A percentile compares a stretch with the other conserved stretches of the same genome.
phyloP scores from a whole-genome alignment of 2,329 filamentous ascomycete genomes.

The Talaromyces funiculosus region DNA sequence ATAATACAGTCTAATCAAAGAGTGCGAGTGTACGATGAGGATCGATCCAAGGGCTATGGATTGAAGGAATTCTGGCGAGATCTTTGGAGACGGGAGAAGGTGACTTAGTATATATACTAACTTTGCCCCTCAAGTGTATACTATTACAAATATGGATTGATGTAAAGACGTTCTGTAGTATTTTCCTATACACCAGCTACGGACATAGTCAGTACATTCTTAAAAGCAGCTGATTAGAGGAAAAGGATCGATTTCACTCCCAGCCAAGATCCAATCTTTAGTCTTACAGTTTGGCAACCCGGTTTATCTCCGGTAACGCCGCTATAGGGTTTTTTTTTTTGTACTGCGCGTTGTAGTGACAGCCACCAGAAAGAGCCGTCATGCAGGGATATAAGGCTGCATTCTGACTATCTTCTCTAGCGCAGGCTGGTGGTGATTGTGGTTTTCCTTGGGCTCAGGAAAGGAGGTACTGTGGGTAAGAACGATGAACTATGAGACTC shows the following conservation, averaged over 20 bases:
- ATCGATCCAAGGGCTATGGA: slow-evolving; percentile 67
- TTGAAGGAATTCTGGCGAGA: slow-evolving; percentile 87
- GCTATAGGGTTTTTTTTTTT: slow-evolving; percentile 39
- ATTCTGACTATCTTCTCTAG: background rate
- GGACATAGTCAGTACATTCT: background rate
- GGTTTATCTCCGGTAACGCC: slow-evolving; percentile 49
- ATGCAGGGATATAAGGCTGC: background rate
- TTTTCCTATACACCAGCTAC: background rate
- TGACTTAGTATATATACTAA: background rate
- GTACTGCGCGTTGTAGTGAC: slow-evolving; percentile 27
- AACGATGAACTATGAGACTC: no score
- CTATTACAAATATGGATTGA: background rate
- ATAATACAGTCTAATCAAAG: slow-evolving; percentile 48
- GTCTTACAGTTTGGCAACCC: slow-evolving; percentile 51
- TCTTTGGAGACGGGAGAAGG: slow-evolving; percentile 49
- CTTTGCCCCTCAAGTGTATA: background rate
- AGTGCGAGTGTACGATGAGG: slow-evolving; percentile 66
- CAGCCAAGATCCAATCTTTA: slow-evolving; percentile 51
- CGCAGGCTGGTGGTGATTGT: background rate
- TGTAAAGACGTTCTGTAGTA: background rate
- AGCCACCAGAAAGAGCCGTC: background rate
- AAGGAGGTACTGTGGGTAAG: background rate
- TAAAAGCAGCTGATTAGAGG: background rate
- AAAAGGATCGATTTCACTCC: slow-evolving; percentile 40
- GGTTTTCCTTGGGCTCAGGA: background rate